phyloP scores from a whole-genome alignment of 2,329 filamentous ascomycete species.

The Annulohypoxylon truncatum region DNA sequence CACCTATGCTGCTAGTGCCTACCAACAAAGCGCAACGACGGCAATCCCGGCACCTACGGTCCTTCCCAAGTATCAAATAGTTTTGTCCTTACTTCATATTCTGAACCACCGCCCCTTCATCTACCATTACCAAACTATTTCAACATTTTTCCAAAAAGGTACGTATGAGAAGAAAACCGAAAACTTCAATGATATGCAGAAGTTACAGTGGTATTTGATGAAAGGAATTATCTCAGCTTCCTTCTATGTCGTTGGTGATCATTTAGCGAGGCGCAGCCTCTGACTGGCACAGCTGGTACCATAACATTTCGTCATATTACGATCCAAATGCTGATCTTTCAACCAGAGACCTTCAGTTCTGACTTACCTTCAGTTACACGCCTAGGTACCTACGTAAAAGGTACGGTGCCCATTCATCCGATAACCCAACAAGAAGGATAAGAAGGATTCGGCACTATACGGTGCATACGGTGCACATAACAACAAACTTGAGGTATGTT shows the following conservation, averaged over 20 bases:
- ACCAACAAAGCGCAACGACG: background rate
- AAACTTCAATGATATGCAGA: background rate
- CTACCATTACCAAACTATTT: background rate
- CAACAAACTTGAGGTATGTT: background rate
- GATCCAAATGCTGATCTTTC: conserved; percentile 21
- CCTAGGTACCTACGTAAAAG: too few species aligned
- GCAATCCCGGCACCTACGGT: background rate
- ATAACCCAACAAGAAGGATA: background rate
- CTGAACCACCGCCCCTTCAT: background rate
- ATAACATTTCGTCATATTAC: conserved; percentile 27
- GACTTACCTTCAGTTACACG: background rate
- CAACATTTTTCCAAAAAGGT: background rate
- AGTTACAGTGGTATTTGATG: conserved; percentile 1
- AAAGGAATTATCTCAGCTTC: background rate
- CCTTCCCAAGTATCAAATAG: background rate
- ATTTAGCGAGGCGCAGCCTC: conserved; percentile 23
- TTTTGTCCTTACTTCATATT: background rate
- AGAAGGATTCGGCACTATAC: conserved; percentile 12
- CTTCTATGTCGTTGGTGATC: conserved; percentile 1
- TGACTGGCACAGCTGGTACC: conserved; percentile 24
- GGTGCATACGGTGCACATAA: background rate
- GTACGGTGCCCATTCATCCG: background rate
- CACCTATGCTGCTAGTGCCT: background rate
- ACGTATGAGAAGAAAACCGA: background rate
- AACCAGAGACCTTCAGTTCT: conserved; percentile 1